Evolutionary conservation across 2,329 filamentous ascomycete species (phyloP).

Genomic region (Fusarium praegraminearum): DNA sequence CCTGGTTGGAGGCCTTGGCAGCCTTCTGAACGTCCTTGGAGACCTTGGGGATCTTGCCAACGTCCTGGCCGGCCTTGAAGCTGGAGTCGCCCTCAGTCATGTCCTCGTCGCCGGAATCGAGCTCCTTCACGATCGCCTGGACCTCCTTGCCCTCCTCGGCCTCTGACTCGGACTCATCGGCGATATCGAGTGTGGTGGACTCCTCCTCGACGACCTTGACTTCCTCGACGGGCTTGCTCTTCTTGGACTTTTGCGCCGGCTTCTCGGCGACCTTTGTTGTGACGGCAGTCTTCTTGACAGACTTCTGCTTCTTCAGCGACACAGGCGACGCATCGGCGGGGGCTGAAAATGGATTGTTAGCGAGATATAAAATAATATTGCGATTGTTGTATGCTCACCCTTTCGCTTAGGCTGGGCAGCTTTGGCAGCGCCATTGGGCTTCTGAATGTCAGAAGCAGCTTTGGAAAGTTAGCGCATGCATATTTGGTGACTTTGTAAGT

Average conservation of each 20-base stretch:
- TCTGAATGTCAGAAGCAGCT: conserved; percentile 49
- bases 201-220: conserved; percentile 46
- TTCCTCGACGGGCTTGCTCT: conserved; percentile 49
- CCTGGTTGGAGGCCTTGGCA: conserved; percentile 58
- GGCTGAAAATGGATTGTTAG: conserved; percentile 52
- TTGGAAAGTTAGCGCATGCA: conserved; percentile 38
- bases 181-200: conserved; percentile 49
- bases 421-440: conserved; percentile 50
- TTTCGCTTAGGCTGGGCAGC: conserved; percentile 55
- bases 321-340: conserved; percentile 60
- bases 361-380: neutral
- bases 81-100: conserved; percentile 51
- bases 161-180: conserved; percentile 53
- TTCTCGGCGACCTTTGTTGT: conserved; percentile 51
- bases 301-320: conserved; percentile 60
- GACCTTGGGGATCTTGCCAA: conserved; percentile 64
- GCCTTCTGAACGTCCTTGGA: conserved; percentile 60
- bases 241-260: conserved; percentile 49
- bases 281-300: conserved; percentile 50
- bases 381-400: conserved; percentile 43
- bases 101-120: conserved; percentile 61
- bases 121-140: conserved; percentile 58
- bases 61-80: conserved; percentile 63
- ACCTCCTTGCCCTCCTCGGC: conserved; percentile 58
- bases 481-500: accelerated